Conservation (phyloP, 495 filamentous ascomycete genomes). For the Glarea lozoyensis region DNA sequence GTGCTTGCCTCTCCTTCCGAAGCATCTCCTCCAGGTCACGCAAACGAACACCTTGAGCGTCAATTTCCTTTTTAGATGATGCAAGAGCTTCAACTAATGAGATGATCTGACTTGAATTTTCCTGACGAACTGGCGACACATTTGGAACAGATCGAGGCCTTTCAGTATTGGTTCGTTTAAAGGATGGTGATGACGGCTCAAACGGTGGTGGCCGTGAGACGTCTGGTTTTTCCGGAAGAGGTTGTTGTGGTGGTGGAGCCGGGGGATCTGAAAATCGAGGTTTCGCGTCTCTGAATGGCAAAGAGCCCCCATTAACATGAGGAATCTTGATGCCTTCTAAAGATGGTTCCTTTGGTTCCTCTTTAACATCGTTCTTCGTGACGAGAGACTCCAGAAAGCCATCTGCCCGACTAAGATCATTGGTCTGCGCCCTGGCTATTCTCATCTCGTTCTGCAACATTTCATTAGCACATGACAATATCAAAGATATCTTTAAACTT, state of each 20-base stretch:
- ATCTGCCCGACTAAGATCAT: conserved; percentile 72
- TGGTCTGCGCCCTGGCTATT: conserved; percentile 74
- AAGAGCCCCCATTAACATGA: conserved; percentile 29
- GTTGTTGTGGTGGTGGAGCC: conserved; percentile 84
- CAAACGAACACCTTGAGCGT: conserved; percentile 66
- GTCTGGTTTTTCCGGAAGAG: conserved; percentile 84
- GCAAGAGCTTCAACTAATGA: conserved; percentile 75
- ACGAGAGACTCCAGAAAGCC: conserved; percentile 72
- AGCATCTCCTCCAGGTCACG: conserved; percentile 75
- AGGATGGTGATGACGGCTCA: conserved; percentile 35
- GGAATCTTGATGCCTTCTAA: conserved; percentile 27
- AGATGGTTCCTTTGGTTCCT: conserved; percentile 40
- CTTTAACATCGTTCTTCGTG: conserved; percentile 62
- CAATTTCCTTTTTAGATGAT: conserved; percentile 71
- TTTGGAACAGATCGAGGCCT: conserved; percentile 48
- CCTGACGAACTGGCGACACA: conserved; percentile 53
- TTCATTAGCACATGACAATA: no score
- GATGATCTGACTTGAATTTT: conserved; percentile 61
- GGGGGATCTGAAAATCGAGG: conserved; percentile 80
- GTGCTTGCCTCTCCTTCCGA: conserved; percentile 67
- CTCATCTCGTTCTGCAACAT: conserved; percentile 77
- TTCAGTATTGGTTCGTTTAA: conserved; percentile 71
- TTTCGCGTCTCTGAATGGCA: conserved; percentile 48
- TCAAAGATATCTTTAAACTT: no score
- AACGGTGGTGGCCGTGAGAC: conserved; percentile 37